Evolutionary conservation across 768 basidiomycete genomes (phyloP).

Genomic region (Collybia sp.): DNA sequence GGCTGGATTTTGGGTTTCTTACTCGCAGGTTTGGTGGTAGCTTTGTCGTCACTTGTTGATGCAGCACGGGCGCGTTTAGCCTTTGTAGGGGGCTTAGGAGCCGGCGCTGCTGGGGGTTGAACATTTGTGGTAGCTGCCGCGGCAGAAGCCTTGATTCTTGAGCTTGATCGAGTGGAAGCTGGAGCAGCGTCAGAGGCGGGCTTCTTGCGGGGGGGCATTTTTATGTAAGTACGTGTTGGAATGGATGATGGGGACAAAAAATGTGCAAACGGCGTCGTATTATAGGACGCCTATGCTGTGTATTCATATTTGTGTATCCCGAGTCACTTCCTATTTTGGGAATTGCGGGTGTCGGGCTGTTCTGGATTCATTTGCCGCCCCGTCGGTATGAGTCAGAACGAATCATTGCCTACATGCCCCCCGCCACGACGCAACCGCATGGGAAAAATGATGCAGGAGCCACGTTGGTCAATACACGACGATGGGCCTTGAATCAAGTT

Average conservation of each 20-base stretch:
- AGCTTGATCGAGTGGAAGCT: slow-evolving; percentile 31
- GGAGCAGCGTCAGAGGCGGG: slow-evolving; percentile 22
- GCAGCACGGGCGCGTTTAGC: slow-evolving; percentile 25
- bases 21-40: slow-evolving; percentile 18
- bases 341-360: slow-evolving; percentile 3
- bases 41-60: slow-evolving; percentile 20
- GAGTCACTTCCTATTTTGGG: slow-evolving; percentile 3
- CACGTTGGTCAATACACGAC: too few species aligned
- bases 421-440: too few species aligned
- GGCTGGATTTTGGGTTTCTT: slow-evolving; percentile 18
- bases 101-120: slow-evolving; percentile 11
- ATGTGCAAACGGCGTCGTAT: slow-evolving; percentile 6
- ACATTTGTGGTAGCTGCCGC: slow-evolving; percentile 15
- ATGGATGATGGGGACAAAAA: slow-evolving; percentile 6
- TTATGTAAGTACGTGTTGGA: slow-evolving; percentile 1
- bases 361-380: too few species aligned
- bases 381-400: too few species aligned
- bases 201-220: slow-evolving; percentile 47
- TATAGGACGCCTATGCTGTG: slow-evolving; percentile 3
- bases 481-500: too few species aligned
- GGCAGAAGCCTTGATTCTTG: slow-evolving; percentile 25
- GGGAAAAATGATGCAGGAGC: too few species aligned
- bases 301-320: slow-evolving; percentile 9
- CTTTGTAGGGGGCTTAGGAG: slow-evolving; percentile 19
- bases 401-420: too few species aligned